These are phyloP conservation scores for Beauveria sp. DNA, from an alignment of 2,329 filamentous ascomycete species.

Conservation along the genomic window DNA sequence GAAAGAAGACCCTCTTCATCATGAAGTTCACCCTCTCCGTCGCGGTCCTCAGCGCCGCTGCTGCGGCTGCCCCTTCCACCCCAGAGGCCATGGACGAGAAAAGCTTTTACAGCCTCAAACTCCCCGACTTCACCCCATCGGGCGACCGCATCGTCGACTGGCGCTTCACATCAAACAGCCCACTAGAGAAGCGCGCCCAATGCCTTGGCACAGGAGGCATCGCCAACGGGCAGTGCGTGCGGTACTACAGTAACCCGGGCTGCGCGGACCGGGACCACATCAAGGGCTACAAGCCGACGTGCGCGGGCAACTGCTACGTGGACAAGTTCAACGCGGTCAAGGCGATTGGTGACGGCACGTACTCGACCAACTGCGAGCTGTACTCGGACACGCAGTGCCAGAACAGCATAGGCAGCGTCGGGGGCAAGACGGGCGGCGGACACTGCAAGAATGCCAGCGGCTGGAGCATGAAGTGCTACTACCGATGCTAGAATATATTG, in stretches of 20 bases:
- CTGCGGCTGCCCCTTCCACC: neutral
- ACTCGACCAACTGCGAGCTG: conserved; percentile 12
- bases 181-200: neutral
- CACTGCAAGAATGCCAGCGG: neutral
- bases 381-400: conserved; percentile 8
- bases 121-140: conserved; percentile 6
- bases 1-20: neutral
- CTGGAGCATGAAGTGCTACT: conserved; percentile 13
- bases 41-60: neutral
- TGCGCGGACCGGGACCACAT: conserved; percentile 10
- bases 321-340: conserved; percentile 8
- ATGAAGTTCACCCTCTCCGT: neutral
- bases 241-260: conserved; percentile 6
- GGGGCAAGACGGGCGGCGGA: neutral
- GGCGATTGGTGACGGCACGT: conserved; percentile 8
- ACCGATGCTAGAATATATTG: conserved; percentile 1
- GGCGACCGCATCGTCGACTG: conserved; percentile 10
- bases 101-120: conserved; percentile 10
- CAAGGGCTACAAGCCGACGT: conserved; percentile 12
- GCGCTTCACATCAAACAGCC: neutral
- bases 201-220: conserved; percentile 1
- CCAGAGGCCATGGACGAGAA: neutral
- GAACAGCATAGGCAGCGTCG: conserved; percentile 3
- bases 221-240: conserved; percentile 10
- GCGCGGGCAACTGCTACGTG: conserved; percentile 12